Percentiles rank a stretch among this genome's conserved stretches.
These are phyloP conservation scores for Wickerhamomyces silvicola DNA, from an alignment of 805 yeast genomes.

Conservation along the genomic window DNA sequence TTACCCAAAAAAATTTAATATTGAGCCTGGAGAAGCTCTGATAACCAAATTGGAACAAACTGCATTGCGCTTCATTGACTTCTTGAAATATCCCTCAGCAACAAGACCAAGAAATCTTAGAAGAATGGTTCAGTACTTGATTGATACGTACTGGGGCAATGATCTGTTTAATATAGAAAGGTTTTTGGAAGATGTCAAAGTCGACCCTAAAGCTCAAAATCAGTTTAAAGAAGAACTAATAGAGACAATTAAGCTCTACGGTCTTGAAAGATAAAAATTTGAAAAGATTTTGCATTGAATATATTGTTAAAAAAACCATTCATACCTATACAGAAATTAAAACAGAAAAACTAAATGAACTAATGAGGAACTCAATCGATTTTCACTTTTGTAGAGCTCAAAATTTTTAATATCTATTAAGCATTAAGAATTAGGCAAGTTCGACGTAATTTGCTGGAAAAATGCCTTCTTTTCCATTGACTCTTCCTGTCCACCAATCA, in stretches of 20 bases:
- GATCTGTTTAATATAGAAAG: conserved; percentile 13
- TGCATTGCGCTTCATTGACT: conserved; percentile 26
- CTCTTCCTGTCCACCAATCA: conserved; percentile 98
- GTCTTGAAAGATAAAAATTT: conserved; percentile 16
- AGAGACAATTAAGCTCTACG: conserved; percentile 19
- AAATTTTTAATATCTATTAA: neutral
- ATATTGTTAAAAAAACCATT: no score
- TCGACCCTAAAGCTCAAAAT: conserved; percentile 8
- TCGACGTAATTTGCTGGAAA: conserved; percentile 98
- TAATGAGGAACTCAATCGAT: no score
- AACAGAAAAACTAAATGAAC: no score
- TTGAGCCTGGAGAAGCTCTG: conserved; percentile 6
- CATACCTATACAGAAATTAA: no score
- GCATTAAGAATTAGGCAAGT: conserved; percentile 29
- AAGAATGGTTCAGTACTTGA: conserved; percentile 28
- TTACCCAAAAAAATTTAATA: neutral
- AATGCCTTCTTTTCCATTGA: conserved; percentile 79
- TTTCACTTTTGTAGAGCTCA: no score
- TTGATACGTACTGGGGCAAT: conserved; percentile 30
- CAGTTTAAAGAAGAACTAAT: conserved; percentile 10
- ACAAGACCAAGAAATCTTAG: conserved; percentile 26
- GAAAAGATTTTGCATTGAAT: no score
- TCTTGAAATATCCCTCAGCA: conserved; percentile 26
- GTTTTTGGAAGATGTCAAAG: conserved; percentile 9
- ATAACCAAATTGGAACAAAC: conserved; percentile 20